Evolutionary conservation across 805 yeast species (phyloP).

Genomic region (Saccharomycopsis fermentans): DNA sequence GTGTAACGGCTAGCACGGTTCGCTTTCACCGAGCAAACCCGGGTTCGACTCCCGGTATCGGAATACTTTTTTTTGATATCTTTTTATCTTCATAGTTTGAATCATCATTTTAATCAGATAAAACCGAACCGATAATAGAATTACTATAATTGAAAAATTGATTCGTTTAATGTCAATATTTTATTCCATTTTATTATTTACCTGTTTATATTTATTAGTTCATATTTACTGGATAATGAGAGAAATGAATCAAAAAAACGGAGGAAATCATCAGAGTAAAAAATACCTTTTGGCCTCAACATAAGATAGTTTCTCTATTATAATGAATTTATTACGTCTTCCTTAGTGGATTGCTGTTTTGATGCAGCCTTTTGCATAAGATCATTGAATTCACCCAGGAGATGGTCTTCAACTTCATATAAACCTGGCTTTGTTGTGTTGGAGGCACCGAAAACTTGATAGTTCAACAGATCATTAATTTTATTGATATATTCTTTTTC

Average conservation of each 20-base stretch:
- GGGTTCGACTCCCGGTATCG: conserved; percentile 87
- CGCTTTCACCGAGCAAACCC: conserved; percentile 79
- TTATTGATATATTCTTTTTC: conserved; percentile 5
- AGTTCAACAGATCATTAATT: conserved; percentile 11
- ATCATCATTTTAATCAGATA: too few relatives aligned
- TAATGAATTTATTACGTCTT: conserved; percentile 3
- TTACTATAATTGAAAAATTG: too few relatives aligned
- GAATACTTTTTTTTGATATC: conserved; percentile 27
- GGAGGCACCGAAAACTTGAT: conserved; percentile 16
- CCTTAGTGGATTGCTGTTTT: neutral
- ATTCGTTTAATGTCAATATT: neutral
- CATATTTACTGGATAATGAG: neutral
- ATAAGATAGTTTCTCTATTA: neutral
- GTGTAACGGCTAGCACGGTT: conserved; percentile 79
- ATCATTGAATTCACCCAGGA: conserved; percentile 48
- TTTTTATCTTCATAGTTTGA: too few relatives aligned
- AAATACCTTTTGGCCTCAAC: neutral
- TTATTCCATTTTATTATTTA: neutral
- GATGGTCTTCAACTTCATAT: conserved; percentile 47
- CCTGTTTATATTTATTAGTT: neutral
- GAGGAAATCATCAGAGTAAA: neutral
- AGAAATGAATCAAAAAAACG: neutral
- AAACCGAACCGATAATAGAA: too few relatives aligned
- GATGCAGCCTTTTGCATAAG: conserved; percentile 7
- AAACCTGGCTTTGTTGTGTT: conserved; percentile 11